phyloP scores from a whole-genome alignment of 345 rosid species.

The Syzygium aromaticum region DNA sequence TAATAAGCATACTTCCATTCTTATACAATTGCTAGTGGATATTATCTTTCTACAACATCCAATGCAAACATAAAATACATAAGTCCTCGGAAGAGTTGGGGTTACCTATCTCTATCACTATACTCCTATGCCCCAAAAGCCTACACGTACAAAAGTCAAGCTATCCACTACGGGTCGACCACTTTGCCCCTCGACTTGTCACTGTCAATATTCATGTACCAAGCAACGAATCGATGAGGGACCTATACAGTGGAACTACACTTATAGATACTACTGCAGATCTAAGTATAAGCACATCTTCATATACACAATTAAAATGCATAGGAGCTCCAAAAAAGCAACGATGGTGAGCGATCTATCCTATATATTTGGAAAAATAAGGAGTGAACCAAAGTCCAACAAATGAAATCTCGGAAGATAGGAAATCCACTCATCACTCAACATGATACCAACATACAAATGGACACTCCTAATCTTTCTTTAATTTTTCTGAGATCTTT shows the following conservation, averaged over 20 bases:
- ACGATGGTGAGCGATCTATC: background rate
- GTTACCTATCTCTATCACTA: background rate
- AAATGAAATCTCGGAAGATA: too few species aligned
- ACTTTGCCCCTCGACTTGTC: background rate
- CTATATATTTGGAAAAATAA: background rate
- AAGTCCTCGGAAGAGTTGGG: background rate
- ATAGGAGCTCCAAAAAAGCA: background rate
- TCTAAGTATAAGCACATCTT: too few species aligned
- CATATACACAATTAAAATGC: background rate
- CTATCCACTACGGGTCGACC: background rate
- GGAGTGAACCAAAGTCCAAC: rapidly evolving
- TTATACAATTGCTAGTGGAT: too few species aligned
- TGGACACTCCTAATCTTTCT: background rate
- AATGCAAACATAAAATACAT: background rate
- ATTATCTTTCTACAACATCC: too few species aligned
- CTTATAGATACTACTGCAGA: too few species aligned
- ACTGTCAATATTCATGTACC: background rate
- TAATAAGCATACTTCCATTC: too few species aligned
- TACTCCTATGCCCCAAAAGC: background rate
- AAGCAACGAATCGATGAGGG: rapidly evolving
- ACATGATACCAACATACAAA: background rate
- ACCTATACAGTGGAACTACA: rapidly evolving
- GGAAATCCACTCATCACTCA: background rate
- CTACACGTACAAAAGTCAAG: background rate
- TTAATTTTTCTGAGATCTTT: background rate